phyloP scores from a whole-genome alignment of 306 rosid genomes.

The Cicer cuneatum region DNA sequence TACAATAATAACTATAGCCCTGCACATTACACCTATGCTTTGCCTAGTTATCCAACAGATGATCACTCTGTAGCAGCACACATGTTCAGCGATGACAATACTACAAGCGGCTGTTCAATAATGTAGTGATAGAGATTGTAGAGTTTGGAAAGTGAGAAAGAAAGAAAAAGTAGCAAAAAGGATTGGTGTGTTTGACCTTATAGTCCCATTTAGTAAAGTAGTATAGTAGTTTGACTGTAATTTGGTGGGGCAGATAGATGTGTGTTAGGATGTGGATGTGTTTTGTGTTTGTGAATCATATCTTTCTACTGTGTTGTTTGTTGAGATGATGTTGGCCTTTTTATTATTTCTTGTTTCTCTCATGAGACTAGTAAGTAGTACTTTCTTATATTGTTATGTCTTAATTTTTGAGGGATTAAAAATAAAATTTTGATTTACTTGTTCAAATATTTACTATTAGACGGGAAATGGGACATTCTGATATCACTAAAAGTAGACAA shows the following conservation, averaged over 20 bases:
- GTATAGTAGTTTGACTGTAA: slow-evolving; percentile 53
- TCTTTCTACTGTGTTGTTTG: slow-evolving; percentile 45
- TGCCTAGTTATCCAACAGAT: slow-evolving; percentile 45
- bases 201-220: slow-evolving; percentile 35
- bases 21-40: slow-evolving; percentile 45
- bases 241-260: slow-evolving; percentile 43
- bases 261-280: slow-evolving; percentile 40
- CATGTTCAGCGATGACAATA: slow-evolving; percentile 83
- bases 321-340: slow-evolving; percentile 42
- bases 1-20: slow-evolving; percentile 56
- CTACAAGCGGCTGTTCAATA: slow-evolving; percentile 72
- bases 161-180: neutral
- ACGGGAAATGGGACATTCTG: slow-evolving; percentile 25
- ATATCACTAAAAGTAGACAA: slow-evolving; percentile 37
- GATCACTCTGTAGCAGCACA: slow-evolving; percentile 69
- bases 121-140: slow-evolving; percentile 62
- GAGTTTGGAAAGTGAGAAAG: slow-evolving; percentile 22
- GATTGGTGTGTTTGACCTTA: slow-evolving; percentile 45
- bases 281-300: slow-evolving; percentile 36
- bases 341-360: slow-evolving; percentile 28
- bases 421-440: no score
- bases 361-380: neutral
- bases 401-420: neutral
- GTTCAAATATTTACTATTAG: no score
- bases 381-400: slow-evolving; percentile 21